These are phyloP conservation scores for Blepharisma stoltei DNA, from an alignment of 73 alveolate genomes.

Conservation along the genomic window DNA sequence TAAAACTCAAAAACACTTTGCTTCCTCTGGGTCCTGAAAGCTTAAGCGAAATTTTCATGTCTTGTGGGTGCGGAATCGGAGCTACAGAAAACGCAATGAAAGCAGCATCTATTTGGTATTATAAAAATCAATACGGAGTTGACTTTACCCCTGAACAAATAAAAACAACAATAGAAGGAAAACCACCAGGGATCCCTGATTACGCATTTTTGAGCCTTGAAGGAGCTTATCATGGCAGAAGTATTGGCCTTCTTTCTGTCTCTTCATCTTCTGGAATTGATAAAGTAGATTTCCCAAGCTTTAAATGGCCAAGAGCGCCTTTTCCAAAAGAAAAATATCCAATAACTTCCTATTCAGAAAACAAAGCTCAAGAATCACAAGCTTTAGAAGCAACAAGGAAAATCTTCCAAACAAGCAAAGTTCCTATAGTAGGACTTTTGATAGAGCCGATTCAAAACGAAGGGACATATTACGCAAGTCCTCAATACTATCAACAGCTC, in stretches of 20 bases:
- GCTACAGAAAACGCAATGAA: not conserved
- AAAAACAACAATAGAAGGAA: not conserved
- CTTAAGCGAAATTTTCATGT: not conserved
- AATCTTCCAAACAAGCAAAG: constrained; percentile 33
- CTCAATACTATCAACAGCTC: constrained; percentile 43
- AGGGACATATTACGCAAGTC: constrained; percentile 44
- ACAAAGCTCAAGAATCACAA: constrained; percentile 50
- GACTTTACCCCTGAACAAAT: not conserved
- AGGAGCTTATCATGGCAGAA: constrained; percentile 47
- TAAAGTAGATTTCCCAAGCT: constrained; percentile 31
- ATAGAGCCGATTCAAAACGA: constrained; percentile 54
- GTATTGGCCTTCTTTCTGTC: constrained; percentile 41
- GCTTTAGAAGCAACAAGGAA: constrained; percentile 41
- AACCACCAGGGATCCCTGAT: constrained; percentile 10
- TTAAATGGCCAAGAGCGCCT: constrained; percentile 46
- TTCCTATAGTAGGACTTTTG: constrained; percentile 54
- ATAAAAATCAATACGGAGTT: not conserved
- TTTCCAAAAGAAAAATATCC: constrained; percentile 56
- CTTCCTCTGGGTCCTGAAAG: not conserved
- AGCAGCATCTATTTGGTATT: not conserved
- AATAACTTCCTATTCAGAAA: constrained; percentile 34
- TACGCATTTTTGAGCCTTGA: constrained; percentile 33
- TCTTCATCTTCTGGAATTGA: not conserved
- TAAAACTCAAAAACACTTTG: not conserved
- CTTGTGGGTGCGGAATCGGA: not conserved